Base-by-base conservation (phyloP, 306 rosid genomes). In the Trifolium pratense region DNA sequence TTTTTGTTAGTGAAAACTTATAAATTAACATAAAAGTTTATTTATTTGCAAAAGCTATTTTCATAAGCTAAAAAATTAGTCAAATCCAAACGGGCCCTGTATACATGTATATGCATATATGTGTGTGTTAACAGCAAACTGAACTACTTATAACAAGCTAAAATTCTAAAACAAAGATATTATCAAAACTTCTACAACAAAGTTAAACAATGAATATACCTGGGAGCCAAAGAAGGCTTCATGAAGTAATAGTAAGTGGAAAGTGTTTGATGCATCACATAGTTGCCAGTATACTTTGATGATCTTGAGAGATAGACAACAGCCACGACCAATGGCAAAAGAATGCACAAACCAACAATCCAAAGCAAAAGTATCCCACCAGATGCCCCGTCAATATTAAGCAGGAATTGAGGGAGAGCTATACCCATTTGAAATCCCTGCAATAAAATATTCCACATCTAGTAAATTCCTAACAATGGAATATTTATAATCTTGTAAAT, bases 381-480 rank as follows among this genome's bases (percentile, higher is more conserved):
- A 60, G 96, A 90, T 76, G 96, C 90, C 87, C 98, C 96, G 55
- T 91, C 90, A 12, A 89, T 83, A 56, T 95, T 78, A 60, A 95
- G 88, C 71, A 95, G 79, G 85, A 95, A 91, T 73, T 95, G 93
- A 65, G 99, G 97, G 66, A 95, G 97, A 75, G 97, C 97, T 80
- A 91, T 91, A 73, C 99, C 97, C 99, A 95, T 95, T 91, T 91
- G 93, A 74, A 95, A 95, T 40, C 99, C 99, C 99, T 95, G 84
- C 55, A 77, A 80, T 32, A 81, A 80, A 78, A 46, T 68, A 73
- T 32, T 80, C 78, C 64, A 39, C 40, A 64, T 59, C 40, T 59
- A 14, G 39, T 14, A 32, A 29, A 29, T 29, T 29, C 32, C 32
- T 29, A 4, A 29, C 32, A 29, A 1, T 29, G 6, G 32, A 5